phyloP scores from a whole-genome alignment of 2,329 filamentous ascomycete genomes.

The Boeremia exigua region DNA sequence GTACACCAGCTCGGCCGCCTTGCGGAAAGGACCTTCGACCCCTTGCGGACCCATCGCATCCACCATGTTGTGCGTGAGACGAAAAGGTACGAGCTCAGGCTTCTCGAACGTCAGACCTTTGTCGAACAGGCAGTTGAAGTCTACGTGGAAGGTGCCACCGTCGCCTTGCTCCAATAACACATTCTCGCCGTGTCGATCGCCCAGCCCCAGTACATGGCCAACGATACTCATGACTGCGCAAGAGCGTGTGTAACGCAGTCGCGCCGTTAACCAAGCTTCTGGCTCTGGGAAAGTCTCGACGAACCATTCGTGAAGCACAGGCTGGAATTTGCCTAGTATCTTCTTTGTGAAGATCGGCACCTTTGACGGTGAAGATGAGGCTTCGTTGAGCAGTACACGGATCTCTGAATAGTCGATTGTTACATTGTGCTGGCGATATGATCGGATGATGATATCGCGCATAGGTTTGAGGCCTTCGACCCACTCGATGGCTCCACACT shows the following conservation, averaged over 20 bases:
- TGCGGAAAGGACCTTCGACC: conserved; percentile 88
- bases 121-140: conserved; percentile 99
- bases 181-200: conserved; percentile 96
- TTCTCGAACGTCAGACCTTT: conserved; percentile 95
- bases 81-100: conserved; percentile 93
- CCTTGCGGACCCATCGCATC: conserved; percentile 96
- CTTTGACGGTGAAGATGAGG: conserved; percentile 68
- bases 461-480: conserved; percentile 94
- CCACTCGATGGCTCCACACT: conserved; percentile 98
- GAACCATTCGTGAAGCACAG: conserved; percentile 93
- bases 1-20: conserved; percentile 87
- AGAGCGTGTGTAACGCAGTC: conserved; percentile 88
- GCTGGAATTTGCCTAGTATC: conserved; percentile 74
- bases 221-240: conserved; percentile 99
- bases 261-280: conserved; percentile 86
- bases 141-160: conserved; percentile 94
- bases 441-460: conserved; percentile 82
- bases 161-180: conserved; percentile 93
- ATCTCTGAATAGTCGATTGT: conserved; percentile 68
- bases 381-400: conserved; percentile 68
- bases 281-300: conserved; percentile 93
- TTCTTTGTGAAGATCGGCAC: conserved; percentile 73
- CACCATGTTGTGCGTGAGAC: conserved; percentile 97
- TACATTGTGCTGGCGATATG: conserved; percentile 79
- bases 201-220: conserved; percentile 88